These are phyloP conservation scores for Pseudonectria buxi DNA, from an alignment of 2,329 filamentous ascomycete species.

Conservation along the genomic window DNA sequence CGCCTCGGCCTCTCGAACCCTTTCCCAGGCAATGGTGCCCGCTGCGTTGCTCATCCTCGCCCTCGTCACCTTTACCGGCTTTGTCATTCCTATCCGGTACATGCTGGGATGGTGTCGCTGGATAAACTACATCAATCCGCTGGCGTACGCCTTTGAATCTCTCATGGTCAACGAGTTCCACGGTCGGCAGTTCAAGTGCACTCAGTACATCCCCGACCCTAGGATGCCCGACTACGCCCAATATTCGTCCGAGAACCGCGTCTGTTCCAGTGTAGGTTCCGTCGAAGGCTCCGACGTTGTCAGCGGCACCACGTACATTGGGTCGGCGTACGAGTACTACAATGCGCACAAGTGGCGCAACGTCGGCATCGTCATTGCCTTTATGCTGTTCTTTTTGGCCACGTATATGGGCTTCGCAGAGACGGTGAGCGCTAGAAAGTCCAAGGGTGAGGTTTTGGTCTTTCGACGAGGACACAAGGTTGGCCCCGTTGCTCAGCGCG, in stretches of 20 bases:
- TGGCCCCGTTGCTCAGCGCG: not conserved
- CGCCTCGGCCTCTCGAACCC: conserved; percentile 42
- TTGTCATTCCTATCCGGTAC: conserved; percentile 32
- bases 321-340: conserved; percentile 35
- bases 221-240: conserved; percentile 25
- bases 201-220: conserved; percentile 16
- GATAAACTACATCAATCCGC: conserved; percentile 59
- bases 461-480: conserved; percentile 40
- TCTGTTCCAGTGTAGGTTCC: conserved; percentile 42
- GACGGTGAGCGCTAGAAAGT: conserved; percentile 40
- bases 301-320: conserved; percentile 40
- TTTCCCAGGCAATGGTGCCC: conserved; percentile 36
- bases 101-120: conserved; percentile 60
- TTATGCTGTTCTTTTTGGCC: conserved; percentile 39
- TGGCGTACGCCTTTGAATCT: conserved; percentile 58
- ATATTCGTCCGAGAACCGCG: conserved; percentile 27
- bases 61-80: conserved; percentile 37
- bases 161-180: conserved; percentile 61
- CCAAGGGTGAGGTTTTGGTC: conserved; percentile 54
- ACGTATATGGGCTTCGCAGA: conserved; percentile 46
- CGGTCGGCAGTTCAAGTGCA: conserved; percentile 17
- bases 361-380: conserved; percentile 47
- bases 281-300: conserved; percentile 37
- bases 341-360: conserved; percentile 48
- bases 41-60: conserved; percentile 29